Base-by-base conservation (phyloP, 2,329 filamentous ascomycete species). In the Epichloe scottii region DNA sequence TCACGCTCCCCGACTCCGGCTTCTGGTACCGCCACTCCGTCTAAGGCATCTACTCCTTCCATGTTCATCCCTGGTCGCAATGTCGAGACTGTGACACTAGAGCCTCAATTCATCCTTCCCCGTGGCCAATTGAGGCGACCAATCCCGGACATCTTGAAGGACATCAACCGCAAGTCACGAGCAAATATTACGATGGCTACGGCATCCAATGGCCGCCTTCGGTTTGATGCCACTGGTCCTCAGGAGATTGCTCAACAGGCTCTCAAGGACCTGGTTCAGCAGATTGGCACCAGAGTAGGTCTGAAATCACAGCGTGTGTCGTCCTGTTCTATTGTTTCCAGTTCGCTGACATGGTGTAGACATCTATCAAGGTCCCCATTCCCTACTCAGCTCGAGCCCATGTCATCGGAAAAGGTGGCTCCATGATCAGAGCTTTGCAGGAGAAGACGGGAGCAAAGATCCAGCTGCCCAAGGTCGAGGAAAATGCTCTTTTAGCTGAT, bases 391-490 rank as follows among this genome's bases (percentile, higher is more conserved):
- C 89, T 21, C 83, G 89, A 55, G 81, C 90, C 49, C 85, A 91
- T 68, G 90, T 98, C 68, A 97, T 98, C 65, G 94, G 93, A 59
- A 89, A 88, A 63, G 84, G 86, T 63, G 94, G 94, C 53, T 80
- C 88, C 26, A 91, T 85, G 55, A 94, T 98, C 66, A 91, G 94
- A 71, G 79, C 85, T 45, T 82, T 98, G 49, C 87, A 91, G 69
- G 87, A 91, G 67, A 85, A 86, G 67, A 93, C 89, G 3, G 90
- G 91, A 55, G 91, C 93, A 49, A 83, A 83, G 57, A 90, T 98
- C 62, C 88, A 95, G 64, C 81, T 98, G 54, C 90, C 91, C 54
- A 90, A 87, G 69, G 76, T 78, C 21, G 87, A 94, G 41, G 84
- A 87, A 23, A 72, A 69, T 35, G 65, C 67, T 3, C 62, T 74